phyloP scores from a whole-genome alignment of 768 basidiomycete genomes.

The Pleurotus citrinopileatus region DNA sequence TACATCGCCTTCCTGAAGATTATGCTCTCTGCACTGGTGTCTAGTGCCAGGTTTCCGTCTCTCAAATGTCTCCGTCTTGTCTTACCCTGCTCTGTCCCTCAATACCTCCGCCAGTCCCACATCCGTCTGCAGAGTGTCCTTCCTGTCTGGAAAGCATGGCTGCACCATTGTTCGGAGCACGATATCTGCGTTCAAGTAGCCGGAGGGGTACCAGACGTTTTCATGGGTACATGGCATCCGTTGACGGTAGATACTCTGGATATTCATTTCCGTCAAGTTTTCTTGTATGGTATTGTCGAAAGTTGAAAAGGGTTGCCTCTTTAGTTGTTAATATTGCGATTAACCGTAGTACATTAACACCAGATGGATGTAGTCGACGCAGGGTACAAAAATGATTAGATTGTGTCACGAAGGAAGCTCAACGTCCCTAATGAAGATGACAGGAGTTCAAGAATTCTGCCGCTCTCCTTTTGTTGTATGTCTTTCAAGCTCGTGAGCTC shows the following conservation, averaged over 20 bases:
- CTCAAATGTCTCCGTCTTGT: constrained; percentile 1
- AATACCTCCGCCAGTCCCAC: neutral
- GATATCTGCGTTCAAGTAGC: neutral
- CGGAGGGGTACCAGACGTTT: neutral
- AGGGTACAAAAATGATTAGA: too few species aligned
- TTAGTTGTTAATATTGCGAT: too few species aligned
- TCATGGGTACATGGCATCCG: neutral
- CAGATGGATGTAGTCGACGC: too few species aligned
- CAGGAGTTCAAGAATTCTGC: constrained; percentile 71
- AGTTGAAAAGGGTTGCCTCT: too few species aligned
- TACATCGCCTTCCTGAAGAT: neutral
- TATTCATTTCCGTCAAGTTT: too few species aligned
- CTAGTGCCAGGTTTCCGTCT: neutral
- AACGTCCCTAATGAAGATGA: constrained; percentile 73
- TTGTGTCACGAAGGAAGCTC: constrained; percentile 68
- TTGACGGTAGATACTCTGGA: neutral
- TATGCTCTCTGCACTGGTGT: neutral
- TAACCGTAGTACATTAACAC: too few species aligned
- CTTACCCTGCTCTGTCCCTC: neutral
- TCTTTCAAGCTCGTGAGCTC: constrained; percentile 56
- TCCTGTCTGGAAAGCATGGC: neutral
- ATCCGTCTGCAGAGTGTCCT: neutral
- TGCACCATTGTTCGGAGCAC: neutral
- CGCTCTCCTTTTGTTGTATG: constrained; percentile 76
- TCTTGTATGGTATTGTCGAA: too few species aligned